These are phyloP conservation scores for Limnanthes douglasii DNA, from an alignment of 345 rosid genomes.

Conservation along the genomic window DNA sequence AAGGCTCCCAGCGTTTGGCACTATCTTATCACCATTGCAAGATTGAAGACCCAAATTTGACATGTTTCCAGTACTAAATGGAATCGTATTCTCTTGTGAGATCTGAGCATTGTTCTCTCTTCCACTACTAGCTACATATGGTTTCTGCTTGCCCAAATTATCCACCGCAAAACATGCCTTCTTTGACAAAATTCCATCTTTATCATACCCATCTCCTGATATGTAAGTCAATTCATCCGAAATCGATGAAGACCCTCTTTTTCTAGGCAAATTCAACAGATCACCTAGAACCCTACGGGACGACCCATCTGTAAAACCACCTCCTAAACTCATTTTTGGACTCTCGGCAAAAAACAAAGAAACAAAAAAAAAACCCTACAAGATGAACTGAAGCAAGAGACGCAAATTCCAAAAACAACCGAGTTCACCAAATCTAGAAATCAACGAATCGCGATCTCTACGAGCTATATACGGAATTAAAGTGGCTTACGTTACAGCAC, in stretches of 20 bases:
- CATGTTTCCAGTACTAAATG: slow-evolving; percentile 9
- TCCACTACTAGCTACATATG: slow-evolving; percentile 1
- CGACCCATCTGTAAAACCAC: slow-evolving; percentile 11
- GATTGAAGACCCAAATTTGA: slow-evolving; percentile 1
- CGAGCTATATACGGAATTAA: background rate
- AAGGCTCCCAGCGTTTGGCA: slow-evolving; percentile 7
- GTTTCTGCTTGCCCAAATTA: slow-evolving; percentile 14
- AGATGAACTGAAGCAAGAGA: background rate
- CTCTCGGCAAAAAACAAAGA: background rate
- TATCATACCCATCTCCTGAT: slow-evolving; percentile 11
- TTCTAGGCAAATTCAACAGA: slow-evolving; percentile 23
- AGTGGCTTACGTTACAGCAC: background rate
- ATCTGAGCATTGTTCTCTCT: slow-evolving; percentile 3
- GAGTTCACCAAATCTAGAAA: too few relatives aligned
- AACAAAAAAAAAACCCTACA: background rate
- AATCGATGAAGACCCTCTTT: slow-evolving; percentile 23
- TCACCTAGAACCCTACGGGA: slow-evolving; percentile 25
- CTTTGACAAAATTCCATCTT: slow-evolving; percentile 10
- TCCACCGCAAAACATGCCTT: slow-evolving; percentile 19
- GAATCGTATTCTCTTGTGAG: slow-evolving; percentile 7
- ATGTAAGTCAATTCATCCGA: slow-evolving; percentile 10
- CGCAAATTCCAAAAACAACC: too few relatives aligned
- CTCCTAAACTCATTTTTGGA: slow-evolving; percentile 28
- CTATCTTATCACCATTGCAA: slow-evolving; percentile 7
- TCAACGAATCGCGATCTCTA: too few relatives aligned